phyloP scores from a whole-genome alignment of 306 rosid genomes.

The Quercus agrifolia region DNA sequence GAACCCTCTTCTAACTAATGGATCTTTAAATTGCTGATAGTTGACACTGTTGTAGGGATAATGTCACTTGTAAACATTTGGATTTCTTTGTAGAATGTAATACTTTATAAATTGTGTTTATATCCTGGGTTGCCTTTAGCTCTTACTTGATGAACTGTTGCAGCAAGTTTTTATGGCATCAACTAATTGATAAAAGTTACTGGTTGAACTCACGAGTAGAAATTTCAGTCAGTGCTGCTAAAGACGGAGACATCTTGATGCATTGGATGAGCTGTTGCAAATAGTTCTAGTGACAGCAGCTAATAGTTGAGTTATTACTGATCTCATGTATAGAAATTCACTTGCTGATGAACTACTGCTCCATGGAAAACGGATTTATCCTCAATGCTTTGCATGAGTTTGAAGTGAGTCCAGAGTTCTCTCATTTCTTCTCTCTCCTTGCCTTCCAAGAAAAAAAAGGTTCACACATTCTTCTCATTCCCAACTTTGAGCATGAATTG shows the following conservation, averaged over 20 bases:
- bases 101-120: conserved; percentile 15
- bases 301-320: no score
- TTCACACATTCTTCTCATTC: no score
- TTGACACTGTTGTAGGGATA: conserved; percentile 18
- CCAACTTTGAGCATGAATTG: no score
- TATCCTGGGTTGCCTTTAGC: neutral
- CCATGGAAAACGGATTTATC: no score
- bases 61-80: neutral
- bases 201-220: neutral
- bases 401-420: no score
- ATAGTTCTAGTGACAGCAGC: no score
- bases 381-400: no score
- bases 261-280: neutral
- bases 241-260: neutral
- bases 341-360: no score
- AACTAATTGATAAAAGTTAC: neutral
- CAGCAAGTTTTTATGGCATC: neutral
- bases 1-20: conserved; percentile 35
- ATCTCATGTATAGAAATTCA: no score
- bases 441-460: no score
- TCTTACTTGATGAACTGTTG: neutral
- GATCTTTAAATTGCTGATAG: conserved; percentile 15
- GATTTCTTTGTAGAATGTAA: conserved; percentile 28
- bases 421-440: no score
- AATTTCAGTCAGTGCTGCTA: neutral